Conservation (phyloP, 2,329 filamentous ascomycete genomes). For the Escovopsis weberi region DNA sequence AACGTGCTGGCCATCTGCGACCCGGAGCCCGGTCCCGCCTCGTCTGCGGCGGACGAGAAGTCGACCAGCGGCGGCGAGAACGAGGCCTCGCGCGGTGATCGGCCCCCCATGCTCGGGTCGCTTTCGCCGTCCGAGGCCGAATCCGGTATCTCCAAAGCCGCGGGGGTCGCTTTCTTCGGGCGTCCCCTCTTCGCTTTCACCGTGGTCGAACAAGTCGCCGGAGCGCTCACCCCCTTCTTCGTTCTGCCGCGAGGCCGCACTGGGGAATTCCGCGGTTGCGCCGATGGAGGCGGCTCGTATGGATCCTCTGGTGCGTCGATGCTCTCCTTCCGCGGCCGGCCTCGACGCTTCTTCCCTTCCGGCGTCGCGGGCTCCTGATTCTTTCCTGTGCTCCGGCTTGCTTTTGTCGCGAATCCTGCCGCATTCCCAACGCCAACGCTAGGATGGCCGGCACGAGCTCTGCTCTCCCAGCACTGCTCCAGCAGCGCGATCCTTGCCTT, state of each 20-base stretch:
- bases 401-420: not conserved
- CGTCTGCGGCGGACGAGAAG: slow-evolving; percentile 27
- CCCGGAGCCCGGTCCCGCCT: slow-evolving; percentile 14
- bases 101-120: slow-evolving; percentile 16
- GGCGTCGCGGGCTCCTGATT: not conserved
- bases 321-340: slow-evolving; percentile 20
- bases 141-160: slow-evolving; percentile 35
- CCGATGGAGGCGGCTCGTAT: slow-evolving; percentile 22
- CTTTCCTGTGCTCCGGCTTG: no score
- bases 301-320: slow-evolving; percentile 8
- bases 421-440: slow-evolving; percentile 7
- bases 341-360: slow-evolving; percentile 10
- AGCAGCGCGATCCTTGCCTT: slow-evolving; percentile 56
- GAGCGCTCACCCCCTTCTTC: slow-evolving; percentile 18
- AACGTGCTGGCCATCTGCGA: slow-evolving; percentile 26
- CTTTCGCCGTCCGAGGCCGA: slow-evolving; percentile 28
- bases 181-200: slow-evolving; percentile 1
- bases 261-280: slow-evolving; percentile 18
- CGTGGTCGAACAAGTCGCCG: slow-evolving; percentile 3
- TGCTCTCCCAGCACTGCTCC: slow-evolving; percentile 56
- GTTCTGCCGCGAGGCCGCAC: slow-evolving; percentile 27
- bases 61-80: slow-evolving; percentile 32
- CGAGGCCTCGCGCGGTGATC: slow-evolving; percentile 20
- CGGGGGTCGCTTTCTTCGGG: not conserved
- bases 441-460: slow-evolving; percentile 19